phyloP scores from a whole-genome alignment of 2,329 filamentous ascomycete genomes.

The Coleophoma cylindrospora region DNA sequence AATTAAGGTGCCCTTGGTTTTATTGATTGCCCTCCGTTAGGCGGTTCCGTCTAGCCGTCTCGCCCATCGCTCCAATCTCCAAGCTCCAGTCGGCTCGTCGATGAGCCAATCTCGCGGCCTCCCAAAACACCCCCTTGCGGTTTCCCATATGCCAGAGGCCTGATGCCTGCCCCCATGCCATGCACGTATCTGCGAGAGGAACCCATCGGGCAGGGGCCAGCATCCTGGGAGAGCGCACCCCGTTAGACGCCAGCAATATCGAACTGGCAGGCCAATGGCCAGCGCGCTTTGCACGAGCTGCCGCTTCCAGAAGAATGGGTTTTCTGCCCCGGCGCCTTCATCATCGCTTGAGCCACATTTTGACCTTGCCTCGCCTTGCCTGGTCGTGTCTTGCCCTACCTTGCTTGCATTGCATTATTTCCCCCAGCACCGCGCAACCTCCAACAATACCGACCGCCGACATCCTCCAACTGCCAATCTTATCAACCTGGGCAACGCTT shows the following conservation, averaged over 20 bases:
- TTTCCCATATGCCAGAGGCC: conserved; percentile 4
- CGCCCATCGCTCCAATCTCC: background rate
- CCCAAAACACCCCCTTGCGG: conserved; percentile 17
- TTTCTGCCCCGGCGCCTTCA: conserved; percentile 16
- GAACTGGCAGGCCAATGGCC: conserved; percentile 9
- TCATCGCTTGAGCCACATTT: conserved; percentile 25
- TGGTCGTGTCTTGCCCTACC: conserved; percentile 7
- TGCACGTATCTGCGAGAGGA: background rate
- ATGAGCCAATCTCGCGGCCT: conserved; percentile 8
- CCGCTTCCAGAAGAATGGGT: conserved; percentile 26
- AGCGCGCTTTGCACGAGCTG: conserved; percentile 18
- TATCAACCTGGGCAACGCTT: too few relatives aligned
- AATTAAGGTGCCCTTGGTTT: too few relatives aligned
- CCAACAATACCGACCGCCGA: background rate
- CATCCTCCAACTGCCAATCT: too few relatives aligned
- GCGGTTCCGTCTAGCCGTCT: background rate
- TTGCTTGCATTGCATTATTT: background rate
- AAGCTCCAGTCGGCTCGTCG: background rate
- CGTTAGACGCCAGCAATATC: conserved; percentile 13
- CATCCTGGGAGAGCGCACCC: conserved; percentile 13
- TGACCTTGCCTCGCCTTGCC: conserved; percentile 5
- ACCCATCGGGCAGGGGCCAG: conserved; percentile 12
- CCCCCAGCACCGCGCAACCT: conserved; percentile 4
- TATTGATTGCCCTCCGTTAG: too few relatives aligned
- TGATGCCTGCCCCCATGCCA: background rate